phyloP scores from a whole-genome alignment of 352 stramenopile species.

The Globisporangium paroecandrum region DNA sequence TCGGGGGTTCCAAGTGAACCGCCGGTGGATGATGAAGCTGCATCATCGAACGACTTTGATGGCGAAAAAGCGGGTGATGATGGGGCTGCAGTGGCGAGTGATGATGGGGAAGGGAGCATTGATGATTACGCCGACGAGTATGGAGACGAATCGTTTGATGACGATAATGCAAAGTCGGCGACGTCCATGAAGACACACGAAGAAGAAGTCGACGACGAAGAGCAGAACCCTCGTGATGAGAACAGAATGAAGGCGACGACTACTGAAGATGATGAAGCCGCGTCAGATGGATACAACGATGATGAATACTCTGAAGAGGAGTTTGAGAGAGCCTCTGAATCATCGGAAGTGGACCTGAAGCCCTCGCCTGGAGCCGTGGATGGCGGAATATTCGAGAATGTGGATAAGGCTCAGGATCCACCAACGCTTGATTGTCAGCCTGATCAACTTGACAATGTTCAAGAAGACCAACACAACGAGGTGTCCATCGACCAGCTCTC shows the following conservation, averaged over 20 bases:
- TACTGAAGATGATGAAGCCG: not conserved
- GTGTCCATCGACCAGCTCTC: conserved; percentile 15
- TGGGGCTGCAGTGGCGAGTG: not conserved
- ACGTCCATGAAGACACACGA: conserved; percentile 8
- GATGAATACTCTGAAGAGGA: conserved; percentile 32
- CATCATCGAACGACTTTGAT: not conserved
- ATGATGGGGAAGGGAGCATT: conserved; percentile 11
- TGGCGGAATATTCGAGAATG: not conserved
- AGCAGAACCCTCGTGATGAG: not conserved
- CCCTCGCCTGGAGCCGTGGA: not conserved
- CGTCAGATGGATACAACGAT: conserved; percentile 9
- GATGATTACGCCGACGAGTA: conserved; percentile 34
- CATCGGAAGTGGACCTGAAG: not conserved
- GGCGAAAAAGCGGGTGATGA: not conserved
- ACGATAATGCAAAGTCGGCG: conserved; percentile 27
- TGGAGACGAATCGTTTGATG: conserved; percentile 50
- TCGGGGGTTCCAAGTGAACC: not conserved
- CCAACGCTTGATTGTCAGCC: too few relatives aligned
- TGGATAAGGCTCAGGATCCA: not conserved
- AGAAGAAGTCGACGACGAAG: not conserved
- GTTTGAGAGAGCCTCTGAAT: conserved; percentile 30
- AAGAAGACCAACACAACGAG: not conserved
- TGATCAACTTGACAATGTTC: not conserved
- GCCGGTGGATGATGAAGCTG: not conserved
- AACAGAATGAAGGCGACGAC: not conserved